phyloP scores from a whole-genome alignment of 495 filamentous ascomycete genomes.

The Paragyromitra xinjiangensis region DNA sequence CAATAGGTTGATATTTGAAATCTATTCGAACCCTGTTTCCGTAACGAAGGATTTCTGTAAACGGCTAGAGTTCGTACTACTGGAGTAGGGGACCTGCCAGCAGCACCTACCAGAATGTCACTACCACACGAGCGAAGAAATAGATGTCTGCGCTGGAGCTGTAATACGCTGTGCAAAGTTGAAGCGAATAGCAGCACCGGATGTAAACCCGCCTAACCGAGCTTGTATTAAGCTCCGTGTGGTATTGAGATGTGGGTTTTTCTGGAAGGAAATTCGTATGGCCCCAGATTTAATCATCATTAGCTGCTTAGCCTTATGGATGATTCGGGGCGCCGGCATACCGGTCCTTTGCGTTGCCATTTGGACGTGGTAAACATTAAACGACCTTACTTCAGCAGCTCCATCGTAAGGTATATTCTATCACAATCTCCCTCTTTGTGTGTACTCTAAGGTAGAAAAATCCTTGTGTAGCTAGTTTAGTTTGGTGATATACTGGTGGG shows the following conservation, averaged over 20 bases:
- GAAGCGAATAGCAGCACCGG: background rate
- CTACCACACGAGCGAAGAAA: background rate
- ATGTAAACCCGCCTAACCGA: background rate
- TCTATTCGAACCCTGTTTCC: background rate
- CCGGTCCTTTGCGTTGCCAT: background rate
- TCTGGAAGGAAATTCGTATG: background rate
- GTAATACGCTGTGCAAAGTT: background rate
- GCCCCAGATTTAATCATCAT: background rate
- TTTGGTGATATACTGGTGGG: background rate
- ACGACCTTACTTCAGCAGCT: background rate
- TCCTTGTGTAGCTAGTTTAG: background rate
- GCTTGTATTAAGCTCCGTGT: background rate
- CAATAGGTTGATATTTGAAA: conserved; percentile 2
- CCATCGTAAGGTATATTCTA: background rate
- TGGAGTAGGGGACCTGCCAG: background rate
- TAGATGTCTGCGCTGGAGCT: background rate
- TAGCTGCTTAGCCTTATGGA: background rate
- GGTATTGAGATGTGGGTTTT: background rate
- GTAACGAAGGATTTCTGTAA: background rate
- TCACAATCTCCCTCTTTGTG: background rate
- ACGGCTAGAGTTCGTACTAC: background rate
- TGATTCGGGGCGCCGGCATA: background rate
- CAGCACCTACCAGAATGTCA: background rate
- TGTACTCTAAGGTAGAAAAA: background rate
- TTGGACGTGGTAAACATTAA: background rate